These are phyloP conservation scores for Mycena floridula DNA, from an alignment of 768 basidiomycete species.

Conservation along the genomic window DNA sequence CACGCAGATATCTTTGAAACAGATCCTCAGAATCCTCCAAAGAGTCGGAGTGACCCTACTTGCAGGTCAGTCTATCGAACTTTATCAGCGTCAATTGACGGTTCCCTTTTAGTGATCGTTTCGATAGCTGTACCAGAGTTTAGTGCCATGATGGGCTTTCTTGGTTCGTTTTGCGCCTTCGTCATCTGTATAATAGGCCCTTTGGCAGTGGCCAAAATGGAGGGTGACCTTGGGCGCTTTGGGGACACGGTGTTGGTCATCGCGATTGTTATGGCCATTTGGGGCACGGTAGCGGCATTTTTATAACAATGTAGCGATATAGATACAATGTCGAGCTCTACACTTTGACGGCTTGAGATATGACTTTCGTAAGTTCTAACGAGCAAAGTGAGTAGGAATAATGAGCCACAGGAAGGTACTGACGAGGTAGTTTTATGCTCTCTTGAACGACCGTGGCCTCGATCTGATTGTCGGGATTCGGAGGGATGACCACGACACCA, in stretches of 20 bases:
- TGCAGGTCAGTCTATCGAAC: too few relatives aligned
- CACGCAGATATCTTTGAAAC: conserved; percentile 29
- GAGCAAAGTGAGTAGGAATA: conserved; percentile 3
- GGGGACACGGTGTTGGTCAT: conserved; percentile 51
- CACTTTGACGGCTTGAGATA: conserved; percentile 61
- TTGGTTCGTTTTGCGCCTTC: conserved; percentile 85
- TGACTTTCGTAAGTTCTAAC: conserved; percentile 70
- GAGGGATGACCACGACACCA: conserved; percentile 60
- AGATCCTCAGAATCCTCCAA: conserved; percentile 41
- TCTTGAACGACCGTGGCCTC: conserved; percentile 83
- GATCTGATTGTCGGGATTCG: conserved; percentile 86
- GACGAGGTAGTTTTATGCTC: conserved; percentile 75
- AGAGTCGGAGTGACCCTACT: conserved; percentile 52
- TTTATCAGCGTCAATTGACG: too few relatives aligned
- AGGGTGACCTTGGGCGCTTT: conserved; percentile 37
- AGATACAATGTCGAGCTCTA: conserved; percentile 20
- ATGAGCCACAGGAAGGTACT: conserved; percentile 22
- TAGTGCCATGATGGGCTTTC: conserved; percentile 78
- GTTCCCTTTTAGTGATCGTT: too few relatives aligned
- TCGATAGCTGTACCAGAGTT: conserved; percentile 80
- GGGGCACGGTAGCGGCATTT: conserved; percentile 73
- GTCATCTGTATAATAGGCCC: conserved; percentile 75
- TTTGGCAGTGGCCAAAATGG: conserved; percentile 62
- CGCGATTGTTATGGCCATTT: conserved; percentile 61
- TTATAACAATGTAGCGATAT: conserved; percentile 4